These are phyloP conservation scores for Ustilago loliicola DNA, from an alignment of 1,284 basidiomycete genomes.

Conservation along the genomic window DNA sequence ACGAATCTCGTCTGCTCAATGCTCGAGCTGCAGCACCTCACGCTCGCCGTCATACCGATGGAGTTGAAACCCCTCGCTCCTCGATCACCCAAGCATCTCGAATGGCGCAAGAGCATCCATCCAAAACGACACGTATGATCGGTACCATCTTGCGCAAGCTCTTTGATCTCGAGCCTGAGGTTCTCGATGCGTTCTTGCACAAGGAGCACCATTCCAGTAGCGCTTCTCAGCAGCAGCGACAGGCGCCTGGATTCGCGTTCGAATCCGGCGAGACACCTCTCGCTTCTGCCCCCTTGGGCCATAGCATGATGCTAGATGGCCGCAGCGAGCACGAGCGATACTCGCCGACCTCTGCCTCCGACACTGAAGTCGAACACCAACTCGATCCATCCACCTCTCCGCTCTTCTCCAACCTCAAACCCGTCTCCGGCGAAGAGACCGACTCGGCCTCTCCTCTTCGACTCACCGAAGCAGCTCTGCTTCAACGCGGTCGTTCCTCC, in stretches of 20 bases:
- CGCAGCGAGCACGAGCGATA: constrained; percentile 29
- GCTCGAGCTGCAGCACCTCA: constrained; percentile 1
- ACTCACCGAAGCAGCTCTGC: constrained; percentile 45
- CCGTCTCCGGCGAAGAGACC: constrained; percentile 33
- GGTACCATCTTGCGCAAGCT: constrained; percentile 47
- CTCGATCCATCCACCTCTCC: constrained; percentile 31
- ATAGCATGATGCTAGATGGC: constrained; percentile 36
- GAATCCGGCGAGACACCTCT: constrained; percentile 32
- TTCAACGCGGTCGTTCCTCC: constrained; percentile 27
- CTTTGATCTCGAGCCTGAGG: constrained; percentile 53
- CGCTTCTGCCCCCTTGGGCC: constrained; percentile 19
- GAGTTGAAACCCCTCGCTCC: constrained; percentile 29
- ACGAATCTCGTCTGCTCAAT: constrained; percentile 26
- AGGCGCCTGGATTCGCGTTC: constrained; percentile 26
- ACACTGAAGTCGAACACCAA: constrained; percentile 16
- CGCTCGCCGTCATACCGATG: constrained; percentile 18
- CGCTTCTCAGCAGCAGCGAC: not conserved
- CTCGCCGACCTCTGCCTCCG: constrained; percentile 8
- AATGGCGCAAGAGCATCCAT: constrained; percentile 25
- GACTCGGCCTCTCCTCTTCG: constrained; percentile 7
- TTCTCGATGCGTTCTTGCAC: constrained; percentile 49
- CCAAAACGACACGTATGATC: constrained; percentile 47
- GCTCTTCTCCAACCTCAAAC: constrained; percentile 39
- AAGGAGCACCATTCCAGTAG: constrained; percentile 30
- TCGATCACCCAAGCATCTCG: constrained; percentile 12